Evolutionary conservation across 1,284 basidiomycete species (phyloP).

Genomic region (Meira miltonrushii): DNA sequence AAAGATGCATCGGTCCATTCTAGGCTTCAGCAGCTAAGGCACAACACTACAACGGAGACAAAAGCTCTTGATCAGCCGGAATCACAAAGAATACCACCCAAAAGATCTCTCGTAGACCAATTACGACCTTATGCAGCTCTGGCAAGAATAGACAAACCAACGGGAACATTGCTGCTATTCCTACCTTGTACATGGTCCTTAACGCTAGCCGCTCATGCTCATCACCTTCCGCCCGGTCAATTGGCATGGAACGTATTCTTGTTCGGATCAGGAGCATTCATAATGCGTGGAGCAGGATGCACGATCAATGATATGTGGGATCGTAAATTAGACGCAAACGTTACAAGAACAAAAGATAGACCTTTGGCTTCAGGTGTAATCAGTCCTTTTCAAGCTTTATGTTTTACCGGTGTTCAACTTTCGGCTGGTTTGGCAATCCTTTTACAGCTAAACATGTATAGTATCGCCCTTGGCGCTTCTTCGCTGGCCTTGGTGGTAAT

Average conservation of each 20-base stretch:
- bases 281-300: slow-evolving; percentile 98
- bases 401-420: slow-evolving; percentile 79
- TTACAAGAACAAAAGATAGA: slow-evolving; percentile 66
- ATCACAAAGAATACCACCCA: neutral
- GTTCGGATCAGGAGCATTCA: slow-evolving; percentile 81
- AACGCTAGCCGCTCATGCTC: slow-evolving; percentile 41
- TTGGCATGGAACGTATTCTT: slow-evolving; percentile 58
- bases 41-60: too few species aligned
- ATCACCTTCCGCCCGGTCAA: slow-evolving; percentile 24
- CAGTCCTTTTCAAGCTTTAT: slow-evolving; percentile 68
- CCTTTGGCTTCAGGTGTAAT: slow-evolving; percentile 79
- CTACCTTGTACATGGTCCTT: slow-evolving; percentile 68
- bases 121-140: slow-evolving; percentile 72
- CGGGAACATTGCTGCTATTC: slow-evolving; percentile 82
- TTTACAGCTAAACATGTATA: slow-evolving; percentile 89
- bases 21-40: too few species aligned
- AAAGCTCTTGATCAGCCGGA: too few species aligned
- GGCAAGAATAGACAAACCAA: slow-evolving; percentile 88
- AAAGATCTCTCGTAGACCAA: neutral
- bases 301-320: slow-evolving; percentile 99
- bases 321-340: slow-evolving; percentile 77
- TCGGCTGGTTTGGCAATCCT: slow-evolving; percentile 79
- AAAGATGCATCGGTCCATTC: too few species aligned
- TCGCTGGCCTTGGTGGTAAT: slow-evolving; percentile 79
- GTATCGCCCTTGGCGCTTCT: slow-evolving; percentile 83